Evolutionary conservation across 768 basidiomycete species (phyloP), one percentile per base, ranked within the genome.

Genomic region (Cyclocybe cylindracea): DNA sequence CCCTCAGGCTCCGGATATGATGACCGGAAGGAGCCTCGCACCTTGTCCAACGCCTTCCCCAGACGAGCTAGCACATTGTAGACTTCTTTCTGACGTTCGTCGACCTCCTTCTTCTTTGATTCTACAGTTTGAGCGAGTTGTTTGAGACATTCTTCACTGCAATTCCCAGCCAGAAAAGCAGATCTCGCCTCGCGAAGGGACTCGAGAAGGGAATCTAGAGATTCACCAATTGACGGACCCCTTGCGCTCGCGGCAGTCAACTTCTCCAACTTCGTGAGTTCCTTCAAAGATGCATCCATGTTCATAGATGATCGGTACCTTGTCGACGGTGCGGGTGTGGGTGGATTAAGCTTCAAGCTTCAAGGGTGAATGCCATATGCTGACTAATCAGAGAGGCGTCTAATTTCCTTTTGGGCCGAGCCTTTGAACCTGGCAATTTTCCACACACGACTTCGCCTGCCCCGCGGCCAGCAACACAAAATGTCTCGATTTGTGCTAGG

Each of bases 31-130:
- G 31, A 35, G 24, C 14, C 38, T 53, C 77, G 39, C 50, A 91
- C 96, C 87, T 97, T 98, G 64, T 98, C 96, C 65, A 98, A 68
- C 0, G 85, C 79, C 70, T 94, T 98, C 29, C 91, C 92, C 35
- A 95, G 76, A 58, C 83, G 83, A 24, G 85, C 81, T 7, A 97
- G 70, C 2, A 86, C 84, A 14, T 78, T 82, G 61, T 95, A 91
- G 33, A 93, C 78, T 59, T 94, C 94, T 68, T 95, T 98, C 75
- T 94, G 86, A 3, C 86, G 79, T 34, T 94, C 91, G 51, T 92
- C 91, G 1, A 94, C 76, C 51, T 91, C 91, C 66, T 86, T 93
- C 84, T 90, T 94, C 68, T 71, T 83, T 0, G 73, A 66, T 44
- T 91, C 89, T 2, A 91, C 78, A 2, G 77, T 75, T 63, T 79